A percentile compares a stretch with the other conserved stretches of the same genome.
Conservation (phyloP, 129 eudicot genomes). For the Arctium lappa region DNA sequence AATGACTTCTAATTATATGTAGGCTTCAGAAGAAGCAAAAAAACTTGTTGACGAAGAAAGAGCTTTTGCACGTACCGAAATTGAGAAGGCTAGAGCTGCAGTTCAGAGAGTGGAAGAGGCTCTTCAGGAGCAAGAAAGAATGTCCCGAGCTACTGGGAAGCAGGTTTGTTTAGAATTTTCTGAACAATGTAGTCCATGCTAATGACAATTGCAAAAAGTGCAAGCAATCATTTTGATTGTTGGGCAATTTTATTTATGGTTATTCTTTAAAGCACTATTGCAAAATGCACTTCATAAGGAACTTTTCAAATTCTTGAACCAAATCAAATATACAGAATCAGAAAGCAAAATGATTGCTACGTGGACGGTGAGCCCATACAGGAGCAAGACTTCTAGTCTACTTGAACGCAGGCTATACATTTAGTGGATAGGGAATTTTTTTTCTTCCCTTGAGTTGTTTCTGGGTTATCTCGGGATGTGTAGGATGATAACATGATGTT, state of each 20-base stretch:
- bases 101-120: constrained; percentile 99
- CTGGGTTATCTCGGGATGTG: background rate
- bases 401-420: background rate
- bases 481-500: background rate
- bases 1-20: background rate
- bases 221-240: background rate
- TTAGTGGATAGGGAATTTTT: background rate
- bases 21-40: constrained; percentile 98
- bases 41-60: constrained; percentile 96
- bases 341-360: background rate
- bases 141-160: constrained; percentile 81
- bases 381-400: background rate
- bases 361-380: background rate
- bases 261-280: background rate
- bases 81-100: constrained; percentile 92
- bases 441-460: background rate
- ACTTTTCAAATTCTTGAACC: background rate
- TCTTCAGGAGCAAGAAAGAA: constrained; percentile 86
- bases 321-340: background rate
- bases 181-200: background rate
- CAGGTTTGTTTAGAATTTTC: constrained; percentile 51
- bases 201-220: background rate
- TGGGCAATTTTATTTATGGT: background rate
- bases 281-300: background rate
- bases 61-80: constrained; percentile 82